Conservation (phyloP, 73 alveolate species). For the Paramecium sonneborni region DNA sequence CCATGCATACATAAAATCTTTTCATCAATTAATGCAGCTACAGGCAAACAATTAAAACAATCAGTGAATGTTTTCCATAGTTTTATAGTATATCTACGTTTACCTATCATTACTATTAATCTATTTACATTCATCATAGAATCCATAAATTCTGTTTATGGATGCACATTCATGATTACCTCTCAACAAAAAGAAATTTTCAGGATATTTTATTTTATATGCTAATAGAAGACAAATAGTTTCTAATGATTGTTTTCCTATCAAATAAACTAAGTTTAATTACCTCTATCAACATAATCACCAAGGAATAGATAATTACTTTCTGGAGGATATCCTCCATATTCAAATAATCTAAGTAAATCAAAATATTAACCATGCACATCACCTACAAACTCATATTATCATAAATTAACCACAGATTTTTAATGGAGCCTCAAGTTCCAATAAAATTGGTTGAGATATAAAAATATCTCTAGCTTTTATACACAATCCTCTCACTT, state of each 20-base stretch:
- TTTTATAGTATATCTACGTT: slow-evolving; percentile 94
- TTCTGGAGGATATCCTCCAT: slow-evolving; percentile 98
- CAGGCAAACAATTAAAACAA: slow-evolving; percentile 99
- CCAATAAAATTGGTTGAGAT: slow-evolving; percentile 85
- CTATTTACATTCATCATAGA: slow-evolving; percentile 98
- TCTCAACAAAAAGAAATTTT: slow-evolving; percentile 96
- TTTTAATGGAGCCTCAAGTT: slow-evolving; percentile 88
- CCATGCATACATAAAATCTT: slow-evolving; percentile 99
- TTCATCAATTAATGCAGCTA: slow-evolving; percentile 98
- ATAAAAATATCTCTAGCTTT: slow-evolving; percentile 87
- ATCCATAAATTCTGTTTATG: slow-evolving; percentile 98
- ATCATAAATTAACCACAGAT: slow-evolving; percentile 46
- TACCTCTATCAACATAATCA: slow-evolving; percentile 97
- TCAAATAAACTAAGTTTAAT: neutral
- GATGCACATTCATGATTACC: slow-evolving; percentile 99
- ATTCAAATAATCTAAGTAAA: slow-evolving; percentile 90
- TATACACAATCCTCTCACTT: slow-evolving; percentile 86
- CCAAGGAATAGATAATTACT: slow-evolving; percentile 97
- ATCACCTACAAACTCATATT: slow-evolving; percentile 76
- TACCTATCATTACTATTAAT: slow-evolving; percentile 4
- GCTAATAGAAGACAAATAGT: slow-evolving; percentile 95
- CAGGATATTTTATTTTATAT: slow-evolving; percentile 97
- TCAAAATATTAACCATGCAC: slow-evolving; percentile 96
- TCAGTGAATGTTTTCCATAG: slow-evolving; percentile 99
- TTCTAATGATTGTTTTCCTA: slow-evolving; percentile 87